Evolutionary conservation across 2,329 filamentous ascomycete species (phyloP).

Genomic region (Diaporthe humulicola): DNA sequence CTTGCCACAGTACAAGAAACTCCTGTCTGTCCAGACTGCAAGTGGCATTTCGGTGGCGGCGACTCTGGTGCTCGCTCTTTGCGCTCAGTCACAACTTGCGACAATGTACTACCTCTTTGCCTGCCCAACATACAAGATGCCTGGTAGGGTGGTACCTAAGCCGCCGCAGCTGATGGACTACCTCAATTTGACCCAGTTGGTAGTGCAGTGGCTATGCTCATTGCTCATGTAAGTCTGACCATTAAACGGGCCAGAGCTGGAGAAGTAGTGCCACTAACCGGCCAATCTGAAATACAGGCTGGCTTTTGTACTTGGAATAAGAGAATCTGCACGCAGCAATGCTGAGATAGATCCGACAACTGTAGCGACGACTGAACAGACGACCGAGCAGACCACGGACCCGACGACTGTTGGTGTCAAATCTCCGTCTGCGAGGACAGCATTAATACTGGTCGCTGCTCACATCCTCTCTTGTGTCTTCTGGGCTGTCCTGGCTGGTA

Average conservation of each 20-base stretch:
- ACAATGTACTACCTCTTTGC: conserved; percentile 4
- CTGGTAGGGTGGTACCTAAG: background rate
- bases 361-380: background rate
- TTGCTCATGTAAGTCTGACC: background rate
- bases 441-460: background rate
- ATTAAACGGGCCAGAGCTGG: too few species aligned
- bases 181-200: background rate
- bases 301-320: background rate
- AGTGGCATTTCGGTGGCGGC: conserved; percentile 9
- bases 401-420: background rate
- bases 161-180: conserved; percentile 14
- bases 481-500: background rate
- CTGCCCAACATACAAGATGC: background rate
- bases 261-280: background rate
- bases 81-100: conserved; percentile 2
- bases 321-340: background rate
- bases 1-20: background rate
- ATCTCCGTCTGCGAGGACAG: background rate
- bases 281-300: background rate
- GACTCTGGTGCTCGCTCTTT: background rate
- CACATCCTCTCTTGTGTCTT: background rate
- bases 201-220: conserved; percentile 1
- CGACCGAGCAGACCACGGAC: background rate
- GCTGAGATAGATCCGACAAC: background rate
- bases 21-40: background rate